Base-by-base conservation (phyloP, 345 rosid genomes). In the Eucalyptus dawsonii region DNA sequence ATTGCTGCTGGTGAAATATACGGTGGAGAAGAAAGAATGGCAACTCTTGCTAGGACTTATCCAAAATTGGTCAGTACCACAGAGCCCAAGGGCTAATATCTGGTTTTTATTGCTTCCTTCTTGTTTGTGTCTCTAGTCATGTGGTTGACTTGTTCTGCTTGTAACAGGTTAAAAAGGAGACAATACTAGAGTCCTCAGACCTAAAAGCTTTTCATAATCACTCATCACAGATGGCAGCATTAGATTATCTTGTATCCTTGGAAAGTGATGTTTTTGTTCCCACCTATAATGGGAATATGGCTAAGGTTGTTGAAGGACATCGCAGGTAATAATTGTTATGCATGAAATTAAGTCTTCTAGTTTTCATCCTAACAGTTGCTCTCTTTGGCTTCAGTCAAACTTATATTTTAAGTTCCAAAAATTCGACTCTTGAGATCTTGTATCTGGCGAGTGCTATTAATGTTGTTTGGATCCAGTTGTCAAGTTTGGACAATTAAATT, bases 221-320 rank as follows among this genome's bases (percentile, higher is more conserved):
- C 88, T 90, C 93, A 29, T 86, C 90, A 45, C 92, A 90, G 87
- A 93, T 93, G 94, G 99, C 99, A 86, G 99, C 99, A 42, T 89
- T 98, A 90, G 99, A 98, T 93, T 97, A 98, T 92, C 99, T 97
- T 44, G 99, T 98, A 14, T 93, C 99, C 5, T 89, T 97, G 88
- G 99, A 98, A 92, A 98, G 99, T 92, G 99, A 98, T 91, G 94
- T 98, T 88, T 97, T 98, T 60, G 95, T 98, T 50, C 99, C 99
- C 58, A 98, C 99, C 5, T 98, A 96, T 90, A 97, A 96, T 88
- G 99, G 99, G 81, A 98, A 98, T 95, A 98, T 98, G 99, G 99
- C 99, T 4, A 98, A 96, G 94, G 99, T 97, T 83, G 99, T 98
- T 45, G 99, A 97, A 95, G 99, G 99, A 91, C 99, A 98, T 92